phyloP scores from a whole-genome alignment of 106 monocot species.

The Platanthera guangdongensis region DNA sequence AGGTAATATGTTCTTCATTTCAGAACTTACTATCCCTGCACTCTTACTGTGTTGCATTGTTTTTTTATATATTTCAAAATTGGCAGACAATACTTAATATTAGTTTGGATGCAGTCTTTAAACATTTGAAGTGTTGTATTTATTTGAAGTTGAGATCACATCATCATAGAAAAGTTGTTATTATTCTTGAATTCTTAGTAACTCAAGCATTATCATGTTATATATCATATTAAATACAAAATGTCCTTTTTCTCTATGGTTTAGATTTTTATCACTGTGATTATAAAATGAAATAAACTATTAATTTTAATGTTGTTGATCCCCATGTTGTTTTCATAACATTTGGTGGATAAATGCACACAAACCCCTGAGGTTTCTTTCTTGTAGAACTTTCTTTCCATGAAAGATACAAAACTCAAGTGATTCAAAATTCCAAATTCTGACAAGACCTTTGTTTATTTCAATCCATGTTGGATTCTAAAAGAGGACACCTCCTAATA shows the following conservation, averaged over 20 bases:
- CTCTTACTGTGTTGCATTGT: background rate
- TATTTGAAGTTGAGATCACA: background rate
- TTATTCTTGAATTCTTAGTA: background rate
- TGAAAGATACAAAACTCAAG: no score
- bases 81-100: background rate
- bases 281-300: background rate
- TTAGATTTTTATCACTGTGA: background rate
- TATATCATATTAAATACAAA: background rate
- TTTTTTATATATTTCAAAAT: background rate
- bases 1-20: constrained; percentile 33
- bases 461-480: no score
- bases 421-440: no score
- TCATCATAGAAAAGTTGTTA: background rate
- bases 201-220: background rate
- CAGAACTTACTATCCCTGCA: background rate
- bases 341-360: no score
- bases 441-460: no score
- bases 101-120: background rate
- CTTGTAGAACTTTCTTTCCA: no score
- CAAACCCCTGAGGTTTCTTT: no score
- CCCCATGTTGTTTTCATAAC: no score
- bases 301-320: background rate
- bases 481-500: no score
- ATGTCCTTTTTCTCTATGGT: background rate
- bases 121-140: background rate